These are phyloP conservation scores for Teunomyces cretensis DNA, from an alignment of 805 yeast species.

Conservation along the genomic window DNA sequence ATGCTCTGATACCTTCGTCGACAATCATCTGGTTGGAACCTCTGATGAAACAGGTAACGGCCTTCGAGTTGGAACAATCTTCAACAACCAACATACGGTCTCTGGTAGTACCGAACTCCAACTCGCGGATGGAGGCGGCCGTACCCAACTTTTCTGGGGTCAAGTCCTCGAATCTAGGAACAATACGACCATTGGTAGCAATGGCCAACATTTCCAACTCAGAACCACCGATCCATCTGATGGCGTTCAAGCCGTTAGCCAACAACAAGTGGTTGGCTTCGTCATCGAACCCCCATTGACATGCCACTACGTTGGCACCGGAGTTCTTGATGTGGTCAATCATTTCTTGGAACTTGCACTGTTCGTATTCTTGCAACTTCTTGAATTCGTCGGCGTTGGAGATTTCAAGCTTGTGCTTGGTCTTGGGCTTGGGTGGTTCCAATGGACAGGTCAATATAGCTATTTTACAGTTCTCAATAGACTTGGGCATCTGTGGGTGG, in stretches of 20 bases:
- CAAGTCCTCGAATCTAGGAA: constrained; percentile 94
- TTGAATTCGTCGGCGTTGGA: constrained; percentile 92
- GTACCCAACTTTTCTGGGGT: constrained; percentile 77
- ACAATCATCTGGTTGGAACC: constrained; percentile 98
- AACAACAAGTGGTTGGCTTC: constrained; percentile 93
- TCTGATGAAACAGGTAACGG: constrained; percentile 89
- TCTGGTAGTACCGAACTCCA: constrained; percentile 94
- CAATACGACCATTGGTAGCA: constrained; percentile 96
- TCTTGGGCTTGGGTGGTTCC: constrained; percentile 99
- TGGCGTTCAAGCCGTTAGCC: constrained; percentile 89
- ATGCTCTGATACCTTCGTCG: constrained; percentile 94
- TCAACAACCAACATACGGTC: constrained; percentile 96
- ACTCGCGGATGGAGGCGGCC: constrained; percentile 82
- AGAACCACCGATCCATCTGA: constrained; percentile 99
- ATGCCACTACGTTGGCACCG: constrained; percentile 94
- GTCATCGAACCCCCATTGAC: constrained; percentile 99
- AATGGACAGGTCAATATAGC: constrained; percentile 98
- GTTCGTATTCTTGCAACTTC: constrained; percentile 88
- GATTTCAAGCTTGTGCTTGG: constrained; percentile 94
- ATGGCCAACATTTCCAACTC: constrained; percentile 94
- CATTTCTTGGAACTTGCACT: constrained; percentile 87
- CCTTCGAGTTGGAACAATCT: constrained; percentile 80
- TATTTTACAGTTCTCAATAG: constrained; percentile 72
- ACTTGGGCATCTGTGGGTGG: constrained; percentile 97
- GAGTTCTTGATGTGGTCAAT: constrained; percentile 78